Conservation (phyloP, 1,139 yeast genomes). For the Tardiomyces depauwii region DNA sequence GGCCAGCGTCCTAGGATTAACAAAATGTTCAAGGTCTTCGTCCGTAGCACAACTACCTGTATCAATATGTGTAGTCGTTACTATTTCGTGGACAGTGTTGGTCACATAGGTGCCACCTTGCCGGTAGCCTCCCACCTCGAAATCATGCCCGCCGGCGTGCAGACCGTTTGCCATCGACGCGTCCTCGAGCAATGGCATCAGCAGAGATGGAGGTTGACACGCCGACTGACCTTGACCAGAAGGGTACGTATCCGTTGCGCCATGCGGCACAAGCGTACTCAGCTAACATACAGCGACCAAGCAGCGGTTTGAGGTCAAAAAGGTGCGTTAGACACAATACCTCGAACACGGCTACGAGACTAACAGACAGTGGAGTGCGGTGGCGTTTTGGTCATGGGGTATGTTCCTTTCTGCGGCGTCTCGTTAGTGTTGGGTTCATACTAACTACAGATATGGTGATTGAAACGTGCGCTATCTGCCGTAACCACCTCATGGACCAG, state of each 20-base stretch:
- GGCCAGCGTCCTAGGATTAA: no score
- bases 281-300: slow-evolving; percentile 13
- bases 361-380: slow-evolving; percentile 70
- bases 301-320: slow-evolving; percentile 59
- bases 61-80: no score
- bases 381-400: slow-evolving; percentile 99
- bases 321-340: no score
- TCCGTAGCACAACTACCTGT: no score
- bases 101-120: no score
- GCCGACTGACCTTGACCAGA: background rate
- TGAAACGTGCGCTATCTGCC: slow-evolving; percentile 96
- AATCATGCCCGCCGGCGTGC: no score
- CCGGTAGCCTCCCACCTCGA: no score
- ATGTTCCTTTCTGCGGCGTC: slow-evolving; percentile 19
- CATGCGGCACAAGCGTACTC: background rate
- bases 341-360: no score
- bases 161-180: background rate
- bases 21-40: no score
- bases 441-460: slow-evolving; percentile 53
- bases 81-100: no score
- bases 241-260: background rate
- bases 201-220: background rate
- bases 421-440: background rate
- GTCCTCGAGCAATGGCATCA: background rate
- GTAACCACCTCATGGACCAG: slow-evolving; percentile 97